A percentile compares a stretch with the other conserved stretches of the same genome.
These are phyloP conservation scores for Lasiosphaeria hispida DNA, from an alignment of 495 filamentous ascomycete genomes.

Conservation along the genomic window DNA sequence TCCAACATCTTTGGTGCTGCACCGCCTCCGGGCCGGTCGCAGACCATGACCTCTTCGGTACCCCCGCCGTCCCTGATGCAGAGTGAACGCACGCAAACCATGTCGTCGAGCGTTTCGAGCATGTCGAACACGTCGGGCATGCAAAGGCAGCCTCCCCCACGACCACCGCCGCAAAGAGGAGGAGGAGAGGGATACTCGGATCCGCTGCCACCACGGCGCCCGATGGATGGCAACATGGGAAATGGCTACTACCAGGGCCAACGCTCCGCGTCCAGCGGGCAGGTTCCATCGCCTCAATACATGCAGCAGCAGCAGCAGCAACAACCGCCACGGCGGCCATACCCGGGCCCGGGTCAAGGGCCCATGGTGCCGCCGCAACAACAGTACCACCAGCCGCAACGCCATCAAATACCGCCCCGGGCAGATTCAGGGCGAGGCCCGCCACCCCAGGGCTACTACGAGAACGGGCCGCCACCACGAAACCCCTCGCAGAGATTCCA, in stretches of 20 bases:
- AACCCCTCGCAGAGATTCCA: conserved; percentile 52
- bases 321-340: conserved; percentile 23
- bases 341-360: conserved; percentile 57
- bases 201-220: conserved; percentile 31
- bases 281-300: conserved; percentile 38
- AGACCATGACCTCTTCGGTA: conserved; percentile 73
- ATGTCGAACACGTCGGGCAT: conserved; percentile 42
- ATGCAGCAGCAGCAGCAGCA: conserved; percentile 39
- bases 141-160: conserved; percentile 58
- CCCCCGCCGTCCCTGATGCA: conserved; percentile 45
- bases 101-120: conserved; percentile 82
- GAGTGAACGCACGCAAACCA: conserved; percentile 77
- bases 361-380: conserved; percentile 16
- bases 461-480: conserved; percentile 45
- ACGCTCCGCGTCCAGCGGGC: conserved; percentile 47
- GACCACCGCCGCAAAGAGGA: conserved; percentile 52
- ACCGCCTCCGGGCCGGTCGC: conserved; percentile 81
- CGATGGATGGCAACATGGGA: conserved; percentile 42
- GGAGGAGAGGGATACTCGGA: conserved; percentile 50
- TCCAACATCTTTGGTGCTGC: conserved; percentile 92
- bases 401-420: conserved; percentile 17
- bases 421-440: conserved; percentile 37
- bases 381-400: conserved; percentile 21
- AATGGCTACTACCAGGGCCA: conserved; percentile 58
- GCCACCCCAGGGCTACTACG: conserved; percentile 52